Evolutionary conservation across 768 basidiomycete genomes (phyloP).

Genomic region (Amanita polypyramis): DNA sequence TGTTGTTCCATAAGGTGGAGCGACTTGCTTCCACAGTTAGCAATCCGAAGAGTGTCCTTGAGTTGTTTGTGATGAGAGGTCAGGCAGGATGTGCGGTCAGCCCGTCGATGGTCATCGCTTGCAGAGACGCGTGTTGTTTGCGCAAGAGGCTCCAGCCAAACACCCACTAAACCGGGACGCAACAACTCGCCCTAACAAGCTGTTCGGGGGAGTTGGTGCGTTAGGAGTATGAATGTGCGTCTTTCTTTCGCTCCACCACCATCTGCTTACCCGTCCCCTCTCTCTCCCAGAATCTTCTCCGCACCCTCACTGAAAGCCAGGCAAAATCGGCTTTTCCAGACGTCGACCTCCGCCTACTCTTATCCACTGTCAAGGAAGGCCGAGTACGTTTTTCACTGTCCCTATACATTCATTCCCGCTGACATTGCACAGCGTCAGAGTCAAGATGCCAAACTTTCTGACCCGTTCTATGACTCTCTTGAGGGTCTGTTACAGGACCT

Average conservation of each 20-base stretch:
- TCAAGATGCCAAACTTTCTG: conserved; percentile 63
- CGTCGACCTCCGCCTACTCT: conserved; percentile 69
- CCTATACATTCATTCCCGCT: conserved; percentile 9
- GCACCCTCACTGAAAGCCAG: conserved; percentile 74
- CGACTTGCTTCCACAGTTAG: too few species aligned
- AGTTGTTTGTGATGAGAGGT: too few species aligned
- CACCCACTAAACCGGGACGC: conserved; percentile 1
- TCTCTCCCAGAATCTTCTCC: conserved; percentile 66
- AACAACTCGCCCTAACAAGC: conserved; percentile 1
- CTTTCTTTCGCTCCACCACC: conserved; percentile 1
- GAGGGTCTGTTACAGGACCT: conserved; percentile 85
- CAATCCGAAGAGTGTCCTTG: too few species aligned
- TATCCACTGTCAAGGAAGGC: conserved; percentile 79
- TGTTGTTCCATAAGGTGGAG: too few species aligned
- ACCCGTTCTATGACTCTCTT: conserved; percentile 89
- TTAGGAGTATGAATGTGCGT: conserved; percentile 12
- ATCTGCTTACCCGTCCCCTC: conserved; percentile 5
- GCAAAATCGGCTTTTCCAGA: conserved; percentile 49
- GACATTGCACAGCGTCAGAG: conserved; percentile 21
- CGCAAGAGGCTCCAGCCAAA: not conserved
- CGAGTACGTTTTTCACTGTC: conserved; percentile 49
- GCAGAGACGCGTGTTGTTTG: not conserved
- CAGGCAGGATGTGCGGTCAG: too few species aligned
- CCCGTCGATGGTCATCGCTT: too few species aligned
- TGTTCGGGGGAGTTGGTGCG: conserved; percentile 3